Conservation (phyloP, 495 filamentous ascomycete species). For the Neurospora tetraspora region DNA sequence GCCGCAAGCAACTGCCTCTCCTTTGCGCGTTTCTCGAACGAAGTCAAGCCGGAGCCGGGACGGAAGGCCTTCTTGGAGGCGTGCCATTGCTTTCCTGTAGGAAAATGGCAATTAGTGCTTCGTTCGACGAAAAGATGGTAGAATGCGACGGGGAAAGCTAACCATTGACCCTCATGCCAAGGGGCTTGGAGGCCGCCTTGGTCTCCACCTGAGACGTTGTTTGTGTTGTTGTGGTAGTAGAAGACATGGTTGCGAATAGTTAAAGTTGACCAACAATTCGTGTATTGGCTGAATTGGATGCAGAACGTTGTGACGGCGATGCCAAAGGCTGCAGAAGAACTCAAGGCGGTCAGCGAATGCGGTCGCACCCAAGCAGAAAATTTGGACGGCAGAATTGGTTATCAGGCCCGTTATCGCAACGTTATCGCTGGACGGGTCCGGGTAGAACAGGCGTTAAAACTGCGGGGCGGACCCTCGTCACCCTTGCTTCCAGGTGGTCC, state of each 20-base stretch:
- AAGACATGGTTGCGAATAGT: slow-evolving; percentile 13
- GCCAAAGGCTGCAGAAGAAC: background rate
- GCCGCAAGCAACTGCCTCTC: slow-evolving; percentile 53
- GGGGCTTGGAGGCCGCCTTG: slow-evolving; percentile 17
- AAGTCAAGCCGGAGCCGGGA: slow-evolving; percentile 60
- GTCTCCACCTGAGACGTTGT: background rate
- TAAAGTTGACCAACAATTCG: background rate
- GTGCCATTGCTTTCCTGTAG: slow-evolving; percentile 93
- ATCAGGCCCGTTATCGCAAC: background rate
- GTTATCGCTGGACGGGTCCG: background rate
- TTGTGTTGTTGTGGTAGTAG: slow-evolving; percentile 1
- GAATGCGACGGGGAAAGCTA: slow-evolving; percentile 2
- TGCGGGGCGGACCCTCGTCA: background rate
- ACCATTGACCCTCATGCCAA: slow-evolving; percentile 62
- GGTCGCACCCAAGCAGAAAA: background rate
- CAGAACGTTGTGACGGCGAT: background rate
- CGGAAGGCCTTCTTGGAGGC: slow-evolving; percentile 74
- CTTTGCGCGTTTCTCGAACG: slow-evolving; percentile 65
- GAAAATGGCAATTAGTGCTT: background rate
- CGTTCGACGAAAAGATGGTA: background rate
- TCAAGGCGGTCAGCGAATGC: slow-evolving; percentile 2
- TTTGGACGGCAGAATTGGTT: slow-evolving; percentile 11
- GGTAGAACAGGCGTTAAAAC: background rate
- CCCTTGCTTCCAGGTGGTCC: background rate
- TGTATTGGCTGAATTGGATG: background rate